These are phyloP conservation scores for Sporothrix inflata DNA, from an alignment of 2,329 filamentous ascomycete genomes.

Conservation along the genomic window DNA sequence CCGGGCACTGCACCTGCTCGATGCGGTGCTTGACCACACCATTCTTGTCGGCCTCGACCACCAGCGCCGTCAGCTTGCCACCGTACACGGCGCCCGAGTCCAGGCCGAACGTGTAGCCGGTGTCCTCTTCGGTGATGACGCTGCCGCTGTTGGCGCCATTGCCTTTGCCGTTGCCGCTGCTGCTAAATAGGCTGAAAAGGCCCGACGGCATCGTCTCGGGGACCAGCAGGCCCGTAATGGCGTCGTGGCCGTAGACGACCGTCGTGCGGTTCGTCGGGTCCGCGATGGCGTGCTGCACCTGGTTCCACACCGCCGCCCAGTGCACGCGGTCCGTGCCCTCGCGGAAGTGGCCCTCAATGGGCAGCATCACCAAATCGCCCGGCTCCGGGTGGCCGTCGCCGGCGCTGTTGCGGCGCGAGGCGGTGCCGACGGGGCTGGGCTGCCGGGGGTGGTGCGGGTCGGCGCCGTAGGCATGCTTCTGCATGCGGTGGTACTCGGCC, in stretches of 20 bases:
- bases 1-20: constrained; percentile 48
- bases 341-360: constrained; percentile 46
- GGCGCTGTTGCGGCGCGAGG: background rate
- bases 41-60: constrained; percentile 61
- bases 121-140: constrained; percentile 37
- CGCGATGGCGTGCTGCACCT: constrained; percentile 47
- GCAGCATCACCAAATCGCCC: constrained; percentile 37
- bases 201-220: constrained; percentile 23
- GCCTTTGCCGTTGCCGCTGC: background rate
- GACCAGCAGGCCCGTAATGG: constrained; percentile 66
- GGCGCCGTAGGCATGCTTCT: constrained; percentile 30
- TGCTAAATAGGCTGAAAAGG: constrained; percentile 19
- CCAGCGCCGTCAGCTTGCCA: constrained; percentile 72
- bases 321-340: constrained; percentile 53
- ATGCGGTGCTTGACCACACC: constrained; percentile 43
- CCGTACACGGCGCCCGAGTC: constrained; percentile 83
- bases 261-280: constrained; percentile 53
- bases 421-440: background rate
- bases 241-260: constrained; percentile 87
- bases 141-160: constrained; percentile 28
- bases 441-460: constrained; percentile 31
- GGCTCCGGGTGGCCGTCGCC: constrained; percentile 28
- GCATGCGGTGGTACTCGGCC: constrained; percentile 32
- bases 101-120: constrained; percentile 77
- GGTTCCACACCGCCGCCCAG: constrained; percentile 70